Conservation (phyloP, 805 yeast species). For the Tetrapisispora fleetii region DNA sequence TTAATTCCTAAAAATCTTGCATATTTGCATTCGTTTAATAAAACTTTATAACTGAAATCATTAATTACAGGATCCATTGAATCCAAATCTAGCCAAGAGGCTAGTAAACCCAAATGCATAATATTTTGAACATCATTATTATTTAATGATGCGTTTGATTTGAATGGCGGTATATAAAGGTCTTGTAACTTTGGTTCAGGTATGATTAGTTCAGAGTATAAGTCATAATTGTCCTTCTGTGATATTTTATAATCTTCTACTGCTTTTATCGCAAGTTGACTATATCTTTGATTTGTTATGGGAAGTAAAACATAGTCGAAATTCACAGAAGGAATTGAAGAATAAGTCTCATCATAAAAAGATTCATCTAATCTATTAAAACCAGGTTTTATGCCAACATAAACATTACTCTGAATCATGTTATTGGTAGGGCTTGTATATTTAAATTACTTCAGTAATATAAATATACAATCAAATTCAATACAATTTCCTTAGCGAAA, state of each 20-base stretch:
- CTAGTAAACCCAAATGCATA: constrained; percentile 43
- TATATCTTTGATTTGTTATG: constrained; percentile 42
- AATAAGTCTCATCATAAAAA: constrained; percentile 20
- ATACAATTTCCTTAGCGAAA: no score
- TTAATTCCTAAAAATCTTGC: constrained; percentile 50
- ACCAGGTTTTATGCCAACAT: constrained; percentile 41
- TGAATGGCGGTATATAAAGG: constrained; percentile 25
- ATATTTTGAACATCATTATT: constrained; percentile 7
- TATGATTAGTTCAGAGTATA: constrained; percentile 9
- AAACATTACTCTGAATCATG: constrained; percentile 26
- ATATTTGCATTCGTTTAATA: constrained; percentile 48
- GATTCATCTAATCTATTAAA: constrained; percentile 18
- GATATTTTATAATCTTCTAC: constrained; percentile 10
- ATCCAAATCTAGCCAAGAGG: constrained; percentile 66
- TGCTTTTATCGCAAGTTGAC: constrained; percentile 34
- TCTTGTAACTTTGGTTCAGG: constrained; percentile 29
- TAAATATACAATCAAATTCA: no score
- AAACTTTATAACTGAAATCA: constrained; percentile 45
- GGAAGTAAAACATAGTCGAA: constrained; percentile 47
- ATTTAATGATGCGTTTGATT: neutral
- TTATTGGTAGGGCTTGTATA: no score
- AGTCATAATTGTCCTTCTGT: neutral
- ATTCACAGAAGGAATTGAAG: constrained; percentile 6
- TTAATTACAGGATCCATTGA: constrained; percentile 40
- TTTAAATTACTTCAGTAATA: no score